Conservation (phyloP, 2,329 filamentous ascomycete species). For the Ambrosiella beaveri region DNA sequence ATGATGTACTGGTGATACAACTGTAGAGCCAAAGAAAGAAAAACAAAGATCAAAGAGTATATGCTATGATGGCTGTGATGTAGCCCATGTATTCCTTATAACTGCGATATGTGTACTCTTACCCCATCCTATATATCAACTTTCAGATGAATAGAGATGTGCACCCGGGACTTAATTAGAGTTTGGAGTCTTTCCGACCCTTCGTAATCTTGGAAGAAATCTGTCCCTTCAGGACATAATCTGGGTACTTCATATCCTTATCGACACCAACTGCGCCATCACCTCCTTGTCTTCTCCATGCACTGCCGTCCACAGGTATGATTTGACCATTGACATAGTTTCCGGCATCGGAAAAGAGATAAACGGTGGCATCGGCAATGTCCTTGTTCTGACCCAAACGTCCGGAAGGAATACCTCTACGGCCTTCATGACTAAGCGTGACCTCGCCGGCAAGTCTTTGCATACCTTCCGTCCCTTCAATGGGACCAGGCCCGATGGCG, state of each 20-base stretch:
- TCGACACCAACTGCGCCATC: conserved; percentile 29
- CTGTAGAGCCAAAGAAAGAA: too few species aligned
- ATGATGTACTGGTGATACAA: too few species aligned
- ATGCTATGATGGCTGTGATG: too few species aligned
- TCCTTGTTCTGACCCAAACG: conserved; percentile 67
- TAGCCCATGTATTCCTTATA: too few species aligned
- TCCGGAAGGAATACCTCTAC: conserved; percentile 46
- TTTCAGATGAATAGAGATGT: too few species aligned
- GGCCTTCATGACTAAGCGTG: conserved; percentile 5
- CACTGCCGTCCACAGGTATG: conserved; percentile 53
- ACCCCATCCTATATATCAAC: too few species aligned
- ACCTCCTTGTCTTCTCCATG: conserved; percentile 34
- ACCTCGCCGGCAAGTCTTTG: conserved; percentile 35
- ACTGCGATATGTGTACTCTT: too few species aligned
- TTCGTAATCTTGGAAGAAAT: conserved; percentile 21
- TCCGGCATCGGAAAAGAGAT: conserved; percentile 68
- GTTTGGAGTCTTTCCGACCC: conserved; percentile 24
- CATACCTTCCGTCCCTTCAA: conserved; percentile 70
- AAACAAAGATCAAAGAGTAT: too few species aligned
- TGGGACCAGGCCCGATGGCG: conserved; percentile 73
- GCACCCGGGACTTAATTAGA: conserved; percentile 14
- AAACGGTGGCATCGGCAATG: conserved; percentile 84
- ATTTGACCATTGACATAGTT: conserved; percentile 74
- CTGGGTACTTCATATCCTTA: conserved; percentile 32
- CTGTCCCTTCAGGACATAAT: conserved; percentile 25